Base-by-base conservation (phyloP, 2,329 filamentous ascomycete species). In the Pezicula neosporulosa region DNA sequence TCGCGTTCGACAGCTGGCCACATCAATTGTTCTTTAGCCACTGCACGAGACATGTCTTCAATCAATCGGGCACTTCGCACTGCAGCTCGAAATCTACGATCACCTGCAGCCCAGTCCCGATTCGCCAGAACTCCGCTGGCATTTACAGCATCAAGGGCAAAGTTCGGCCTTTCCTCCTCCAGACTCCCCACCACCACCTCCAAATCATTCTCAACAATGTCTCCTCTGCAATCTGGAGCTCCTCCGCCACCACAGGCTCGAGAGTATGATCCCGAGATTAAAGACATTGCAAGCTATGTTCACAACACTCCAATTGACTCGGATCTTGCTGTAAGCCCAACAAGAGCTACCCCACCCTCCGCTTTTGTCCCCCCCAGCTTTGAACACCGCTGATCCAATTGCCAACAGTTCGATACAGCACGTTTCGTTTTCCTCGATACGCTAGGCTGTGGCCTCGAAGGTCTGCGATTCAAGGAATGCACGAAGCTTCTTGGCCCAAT, bases 351-450 rank as follows among this genome's bases (percentile, higher is more conserved):
- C 30, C 30, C 30, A 33, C 30, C 30, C 30, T 33, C 30, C 30
- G 6, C 30, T 13, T 50, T 44, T 21, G 27, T 18, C 24, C 50
- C n/a, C 51, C 19, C 47, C 44, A 6, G 13, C 4, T 27, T 15
- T 28, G 15, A 13, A 18, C 44, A 51, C 50, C 47, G 41, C 59
- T 64, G 50, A 60, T 54, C 37, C 30, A 44, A 33, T 33, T 7
- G 15, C n/a, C 10, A 56, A 56, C 60, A 94, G 89, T 95, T 89
- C 69, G 94, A 99, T 72, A 99, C 94, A 45, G 94, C 94, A 57
- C 87, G 94, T 74, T 93, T 91, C 77, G 92, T 97, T 62, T 91
- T 99, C 72, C 84, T 97, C 67, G 94, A 99, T 72, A 97, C 94
- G 50, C 82, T 99, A 44, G 94, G 94, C 67, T 99, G 94, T 72